Percentiles rank a stretch among this genome's conserved stretches.
Evolutionary conservation across 2,329 filamentous ascomycete species (phyloP).

Genomic region (Tolypocladium paradoxum): DNA sequence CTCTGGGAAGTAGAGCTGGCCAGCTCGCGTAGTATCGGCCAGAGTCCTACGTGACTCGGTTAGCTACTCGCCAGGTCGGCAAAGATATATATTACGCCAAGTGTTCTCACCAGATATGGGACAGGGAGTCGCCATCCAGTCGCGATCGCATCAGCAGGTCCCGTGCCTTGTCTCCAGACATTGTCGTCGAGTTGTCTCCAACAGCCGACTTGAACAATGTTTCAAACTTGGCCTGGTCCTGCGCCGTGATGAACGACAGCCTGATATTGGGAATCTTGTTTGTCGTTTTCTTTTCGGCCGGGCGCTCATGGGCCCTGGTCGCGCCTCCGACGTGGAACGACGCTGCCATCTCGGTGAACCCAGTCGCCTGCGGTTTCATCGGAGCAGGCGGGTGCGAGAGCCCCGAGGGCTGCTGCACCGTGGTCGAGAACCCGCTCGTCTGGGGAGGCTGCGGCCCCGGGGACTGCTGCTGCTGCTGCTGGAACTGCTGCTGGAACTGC

Average conservation of each 20-base stretch:
- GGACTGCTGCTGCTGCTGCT: slow-evolving; percentile 35
- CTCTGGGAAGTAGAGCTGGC: slow-evolving; percentile 92
- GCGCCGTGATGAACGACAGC: slow-evolving; percentile 88
- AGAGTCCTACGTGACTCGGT: slow-evolving; percentile 53
- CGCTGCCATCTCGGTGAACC: slow-evolving; percentile 56
- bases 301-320: slow-evolving; percentile 32
- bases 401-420: slow-evolving; percentile 38
- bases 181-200: slow-evolving; percentile 69
- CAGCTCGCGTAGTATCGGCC: slow-evolving; percentile 90
- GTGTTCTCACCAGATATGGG: slow-evolving; percentile 71
- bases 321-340: slow-evolving; percentile 47
- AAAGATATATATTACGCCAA: neutral
- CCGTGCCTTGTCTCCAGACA: slow-evolving; percentile 86
- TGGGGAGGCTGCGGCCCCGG: slow-evolving; percentile 29
- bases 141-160: slow-evolving; percentile 84
- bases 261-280: slow-evolving; percentile 88
- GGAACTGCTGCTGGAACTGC: slow-evolving; percentile 49
- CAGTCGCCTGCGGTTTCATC: slow-evolving; percentile 55
- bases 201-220: slow-evolving; percentile 94
- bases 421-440: slow-evolving; percentile 32
- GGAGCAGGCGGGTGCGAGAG: slow-evolving; percentile 43
- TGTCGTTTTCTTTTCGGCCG: slow-evolving; percentile 41
- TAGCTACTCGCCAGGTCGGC: slow-evolving; percentile 3
- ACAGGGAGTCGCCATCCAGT: slow-evolving; percentile 75
- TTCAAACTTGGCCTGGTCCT: slow-evolving; percentile 94